Percentiles rank a stretch among this genome's conserved stretches.
Evolutionary conservation across 257 asterid genomes (phyloP).

Genomic region (Solanum neorickii): DNA sequence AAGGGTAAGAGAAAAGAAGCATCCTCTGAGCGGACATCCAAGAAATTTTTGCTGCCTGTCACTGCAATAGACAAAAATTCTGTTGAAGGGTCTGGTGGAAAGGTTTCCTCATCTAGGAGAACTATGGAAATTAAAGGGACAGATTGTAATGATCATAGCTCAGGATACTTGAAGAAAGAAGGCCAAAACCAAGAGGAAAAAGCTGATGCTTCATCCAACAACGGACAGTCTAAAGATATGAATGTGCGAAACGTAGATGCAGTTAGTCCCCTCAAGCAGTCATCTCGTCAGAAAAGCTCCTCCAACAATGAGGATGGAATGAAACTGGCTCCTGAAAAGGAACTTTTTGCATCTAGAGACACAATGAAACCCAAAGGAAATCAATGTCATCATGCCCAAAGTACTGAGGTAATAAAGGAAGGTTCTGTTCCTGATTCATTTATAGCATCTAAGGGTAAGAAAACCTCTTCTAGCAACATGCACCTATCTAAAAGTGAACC

Average conservation of each 20-base stretch:
- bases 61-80: conserved; percentile 19
- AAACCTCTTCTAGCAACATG: conserved; percentile 20
- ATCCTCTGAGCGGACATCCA: conserved; percentile 19
- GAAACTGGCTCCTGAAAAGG: conserved; percentile 25
- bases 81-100: conserved; percentile 36
- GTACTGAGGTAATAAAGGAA: conserved; percentile 20
- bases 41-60: conserved; percentile 33
- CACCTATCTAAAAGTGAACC: conserved; percentile 30
- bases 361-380: conserved; percentile 42
- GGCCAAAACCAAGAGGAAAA: conserved; percentile 19
- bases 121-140: conserved; percentile 30
- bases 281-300: conserved; percentile 30
- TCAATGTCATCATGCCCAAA: conserved; percentile 25
- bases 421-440: conserved; percentile 33
- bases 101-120: conserved; percentile 26
- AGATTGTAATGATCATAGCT: conserved; percentile 12
- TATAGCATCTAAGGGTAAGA: conserved; percentile 34
- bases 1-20: conserved; percentile 25
- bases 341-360: conserved; percentile 32
- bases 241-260: conserved; percentile 22
- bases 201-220: conserved; percentile 22
- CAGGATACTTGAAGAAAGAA: conserved; percentile 29
- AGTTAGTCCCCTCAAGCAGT: conserved; percentile 20
- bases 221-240: conserved; percentile 29
- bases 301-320: conserved; percentile 28